phyloP scores from a whole-genome alignment of 495 filamentous ascomycete genomes.

The Cladorrhinum samala region DNA sequence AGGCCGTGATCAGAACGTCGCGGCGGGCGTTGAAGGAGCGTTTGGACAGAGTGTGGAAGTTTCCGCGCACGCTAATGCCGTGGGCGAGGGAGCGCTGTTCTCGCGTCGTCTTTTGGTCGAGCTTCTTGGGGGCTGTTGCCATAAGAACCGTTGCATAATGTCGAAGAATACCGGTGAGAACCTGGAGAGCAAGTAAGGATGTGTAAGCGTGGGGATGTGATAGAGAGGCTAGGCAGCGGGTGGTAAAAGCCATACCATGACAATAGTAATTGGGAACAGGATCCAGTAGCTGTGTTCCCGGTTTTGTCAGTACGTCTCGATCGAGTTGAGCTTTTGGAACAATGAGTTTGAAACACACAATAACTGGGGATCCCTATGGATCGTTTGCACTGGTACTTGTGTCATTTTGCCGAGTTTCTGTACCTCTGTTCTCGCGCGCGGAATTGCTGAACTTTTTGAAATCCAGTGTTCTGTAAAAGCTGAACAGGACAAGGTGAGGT shows the following conservation, averaged over 20 bases:
- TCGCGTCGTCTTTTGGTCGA: conserved; percentile 65
- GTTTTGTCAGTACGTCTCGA: conserved; percentile 5
- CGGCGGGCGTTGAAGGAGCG: conserved; percentile 73
- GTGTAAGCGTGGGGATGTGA: neutral
- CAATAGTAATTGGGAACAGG: conserved; percentile 88
- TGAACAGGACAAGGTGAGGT: neutral
- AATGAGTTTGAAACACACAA: conserved; percentile 54
- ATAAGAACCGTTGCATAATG: conserved; percentile 93
- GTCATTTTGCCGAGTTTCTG: conserved; percentile 55
- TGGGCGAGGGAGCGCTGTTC: conserved; percentile 85
- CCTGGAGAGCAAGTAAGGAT: neutral
- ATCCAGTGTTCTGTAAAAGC: too few relatives aligned
- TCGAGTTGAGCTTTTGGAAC: too few relatives aligned
- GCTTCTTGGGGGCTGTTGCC: conserved; percentile 76
- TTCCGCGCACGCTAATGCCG: conserved; percentile 76
- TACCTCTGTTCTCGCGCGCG: neutral
- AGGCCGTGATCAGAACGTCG: conserved; percentile 70
- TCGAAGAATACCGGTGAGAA: conserved; percentile 89
- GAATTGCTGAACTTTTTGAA: too few relatives aligned
- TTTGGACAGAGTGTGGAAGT: conserved; percentile 65
- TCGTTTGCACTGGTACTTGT: conserved; percentile 81
- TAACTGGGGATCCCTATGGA: conserved; percentile 96
- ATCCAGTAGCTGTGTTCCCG: conserved; percentile 88
- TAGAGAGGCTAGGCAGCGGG: neutral
- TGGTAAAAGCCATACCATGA: conserved; percentile 69